Evolutionary conservation across 768 basidiomycete genomes (phyloP).

Genomic region (Hericium rajendrae): DNA sequence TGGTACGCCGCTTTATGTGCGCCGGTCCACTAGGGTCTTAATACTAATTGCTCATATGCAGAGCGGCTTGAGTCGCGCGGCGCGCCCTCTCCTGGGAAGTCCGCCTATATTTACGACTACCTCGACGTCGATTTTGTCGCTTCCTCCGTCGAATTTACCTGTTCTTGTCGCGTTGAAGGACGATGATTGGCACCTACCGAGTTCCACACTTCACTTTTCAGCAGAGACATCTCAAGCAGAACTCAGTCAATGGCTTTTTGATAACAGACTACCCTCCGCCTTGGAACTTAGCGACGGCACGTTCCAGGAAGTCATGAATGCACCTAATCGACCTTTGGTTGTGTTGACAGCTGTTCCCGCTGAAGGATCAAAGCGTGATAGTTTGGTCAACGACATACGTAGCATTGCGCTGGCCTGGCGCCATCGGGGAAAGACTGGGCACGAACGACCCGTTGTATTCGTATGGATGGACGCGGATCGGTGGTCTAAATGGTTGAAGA

Average conservation of each 20-base stretch:
- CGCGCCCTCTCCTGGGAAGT: conserved; percentile 39
- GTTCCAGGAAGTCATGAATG: conserved; percentile 83
- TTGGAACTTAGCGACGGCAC: conserved; percentile 69
- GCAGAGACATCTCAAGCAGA: conserved; percentile 5
- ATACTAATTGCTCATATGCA: conserved; percentile 13
- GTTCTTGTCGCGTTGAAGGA: conserved; percentile 63
- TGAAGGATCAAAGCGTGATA: conserved; percentile 21
- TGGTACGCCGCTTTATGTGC: conserved; percentile 20
- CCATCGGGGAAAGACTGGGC: conserved; percentile 24
- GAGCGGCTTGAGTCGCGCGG: conserved; percentile 47
- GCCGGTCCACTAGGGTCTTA: too few species aligned
- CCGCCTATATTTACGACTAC: conserved; percentile 38
- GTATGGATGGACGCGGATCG: conserved; percentile 80
- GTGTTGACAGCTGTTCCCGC: conserved; percentile 53
- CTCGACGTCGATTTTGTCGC: conserved; percentile 23
- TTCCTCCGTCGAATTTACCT: conserved; percentile 31
- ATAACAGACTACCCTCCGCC: conserved; percentile 63
- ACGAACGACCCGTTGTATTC: conserved; percentile 60
- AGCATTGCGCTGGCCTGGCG: conserved; percentile 58
- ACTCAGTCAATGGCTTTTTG: conserved; percentile 42
- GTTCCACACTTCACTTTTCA: conserved; percentile 30
- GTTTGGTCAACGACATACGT: conserved; percentile 36
- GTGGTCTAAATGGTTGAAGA: conserved; percentile 87
- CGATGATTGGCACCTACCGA: conserved; percentile 36
- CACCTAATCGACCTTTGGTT: conserved; percentile 64